Evolutionary conservation across 345 rosid species (phyloP).

Genomic region (Diplotaxis tenuifolia): DNA sequence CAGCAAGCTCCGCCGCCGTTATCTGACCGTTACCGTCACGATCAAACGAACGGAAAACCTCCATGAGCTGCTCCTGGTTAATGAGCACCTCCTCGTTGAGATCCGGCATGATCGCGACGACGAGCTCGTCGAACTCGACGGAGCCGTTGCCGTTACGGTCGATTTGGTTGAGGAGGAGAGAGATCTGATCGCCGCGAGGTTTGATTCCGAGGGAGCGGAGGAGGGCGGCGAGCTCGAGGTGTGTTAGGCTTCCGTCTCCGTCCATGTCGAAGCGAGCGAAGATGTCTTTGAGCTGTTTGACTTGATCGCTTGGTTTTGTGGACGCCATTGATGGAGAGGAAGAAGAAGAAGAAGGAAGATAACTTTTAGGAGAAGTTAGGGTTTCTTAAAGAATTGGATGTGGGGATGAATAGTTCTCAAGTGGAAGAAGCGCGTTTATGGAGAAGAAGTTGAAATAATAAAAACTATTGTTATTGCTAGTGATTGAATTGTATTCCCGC

Average conservation of each 20-base stretch:
- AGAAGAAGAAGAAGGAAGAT: constrained; percentile 1
- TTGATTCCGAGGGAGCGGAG: constrained; percentile 83
- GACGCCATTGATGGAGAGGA: constrained; percentile 25
- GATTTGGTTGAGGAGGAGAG: constrained; percentile 53
- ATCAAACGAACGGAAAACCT: constrained; percentile 62
- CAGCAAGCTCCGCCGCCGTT: constrained; percentile 72
- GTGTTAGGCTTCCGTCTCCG: constrained; percentile 74
- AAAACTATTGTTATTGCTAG: not conserved
- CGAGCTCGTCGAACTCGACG: constrained; percentile 84
- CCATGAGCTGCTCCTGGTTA: constrained; percentile 60
- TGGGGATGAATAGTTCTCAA: constrained; percentile 29
- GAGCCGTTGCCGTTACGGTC: constrained; percentile 78
- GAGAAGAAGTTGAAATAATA: constrained; percentile 27
- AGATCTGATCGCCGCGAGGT: constrained; percentile 79
- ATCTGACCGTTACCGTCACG: constrained; percentile 73
- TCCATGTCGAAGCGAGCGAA: constrained; percentile 94
- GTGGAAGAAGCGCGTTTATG: constrained; percentile 35
- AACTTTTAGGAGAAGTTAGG: not conserved
- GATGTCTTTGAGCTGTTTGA: constrained; percentile 72
- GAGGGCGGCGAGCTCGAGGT: constrained; percentile 87
- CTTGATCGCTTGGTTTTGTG: constrained; percentile 45
- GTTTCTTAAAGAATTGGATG: constrained; percentile 1
- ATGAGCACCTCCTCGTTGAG: constrained; percentile 56
- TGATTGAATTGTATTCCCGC: constrained; percentile 28
- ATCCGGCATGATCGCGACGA: constrained; percentile 64